These are phyloP conservation scores for Quercus dentata DNA, from an alignment of 306 rosid species.

Conservation along the genomic window DNA sequence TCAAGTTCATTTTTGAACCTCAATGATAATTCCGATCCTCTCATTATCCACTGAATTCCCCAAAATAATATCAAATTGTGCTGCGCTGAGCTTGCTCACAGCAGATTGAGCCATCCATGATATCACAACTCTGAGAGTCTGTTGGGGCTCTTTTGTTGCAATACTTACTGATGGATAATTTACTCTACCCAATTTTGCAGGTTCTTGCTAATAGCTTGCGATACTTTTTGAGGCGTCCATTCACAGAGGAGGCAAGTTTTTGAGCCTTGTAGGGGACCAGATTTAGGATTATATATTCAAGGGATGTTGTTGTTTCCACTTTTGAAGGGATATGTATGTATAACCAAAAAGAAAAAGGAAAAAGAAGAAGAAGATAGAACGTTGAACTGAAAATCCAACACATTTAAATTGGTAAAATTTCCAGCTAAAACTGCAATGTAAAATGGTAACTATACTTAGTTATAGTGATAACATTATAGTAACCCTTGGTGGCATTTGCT, in stretches of 20 bases:
- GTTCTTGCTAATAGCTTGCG: slow-evolving; percentile 82
- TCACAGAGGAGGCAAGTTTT: slow-evolving; percentile 80
- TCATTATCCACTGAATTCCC: neutral
- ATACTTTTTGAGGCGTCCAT: slow-evolving; percentile 82
- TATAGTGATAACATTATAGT: neutral
- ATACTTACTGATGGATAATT: slow-evolving; percentile 13
- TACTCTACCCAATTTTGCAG: slow-evolving; percentile 35
- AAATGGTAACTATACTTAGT: neutral
- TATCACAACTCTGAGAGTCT: neutral
- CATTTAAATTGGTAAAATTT: neutral
- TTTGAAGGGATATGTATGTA: slow-evolving; percentile 11
- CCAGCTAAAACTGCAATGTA: neutral
- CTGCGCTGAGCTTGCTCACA: neutral
- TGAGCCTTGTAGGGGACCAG: slow-evolving; percentile 31
- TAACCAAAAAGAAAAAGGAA: too few relatives aligned
- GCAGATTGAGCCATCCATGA: neutral
- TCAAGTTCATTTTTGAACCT: too few relatives aligned
- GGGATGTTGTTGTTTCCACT: slow-evolving; percentile 15
- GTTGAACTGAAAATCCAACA: neutral
- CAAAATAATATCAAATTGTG: neutral
- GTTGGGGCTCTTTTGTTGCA: neutral
- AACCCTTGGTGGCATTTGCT: neutral
- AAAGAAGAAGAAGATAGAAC: neutral
- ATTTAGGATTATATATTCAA: neutral
- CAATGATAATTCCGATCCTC: neutral